These are phyloP conservation scores for Moricandia arvensis DNA, from an alignment of 345 rosid genomes.

Conservation along the genomic window DNA sequence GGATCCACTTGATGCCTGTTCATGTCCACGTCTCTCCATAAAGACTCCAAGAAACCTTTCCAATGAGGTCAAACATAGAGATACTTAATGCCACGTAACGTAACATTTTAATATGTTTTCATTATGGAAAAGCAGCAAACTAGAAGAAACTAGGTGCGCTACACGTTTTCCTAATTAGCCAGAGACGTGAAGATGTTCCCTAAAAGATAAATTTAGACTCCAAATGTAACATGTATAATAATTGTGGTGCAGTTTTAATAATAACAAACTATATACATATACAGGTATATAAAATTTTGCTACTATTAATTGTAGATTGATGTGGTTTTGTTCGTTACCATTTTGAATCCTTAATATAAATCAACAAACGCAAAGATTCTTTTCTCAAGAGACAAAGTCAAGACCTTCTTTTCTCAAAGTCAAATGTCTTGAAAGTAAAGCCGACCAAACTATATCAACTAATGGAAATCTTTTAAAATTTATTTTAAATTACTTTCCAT, in stretches of 20 bases:
- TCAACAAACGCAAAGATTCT: background rate
- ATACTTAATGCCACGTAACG: background rate
- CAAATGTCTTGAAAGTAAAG: slow-evolving; percentile 3
- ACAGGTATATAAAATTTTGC: too few relatives aligned
- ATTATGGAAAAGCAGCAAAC: background rate
- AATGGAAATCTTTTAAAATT: background rate
- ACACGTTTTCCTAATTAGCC: background rate
- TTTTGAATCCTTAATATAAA: background rate
- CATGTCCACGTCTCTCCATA: slow-evolving; percentile 94
- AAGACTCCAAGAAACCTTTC: slow-evolving; percentile 78
- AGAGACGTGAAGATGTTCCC: background rate
- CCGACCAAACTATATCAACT: background rate
- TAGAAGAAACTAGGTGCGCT: background rate
- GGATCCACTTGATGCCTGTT: slow-evolving; percentile 58
- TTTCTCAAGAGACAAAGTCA: background rate
- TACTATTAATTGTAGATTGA: too few relatives aligned
- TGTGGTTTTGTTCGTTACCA: too few relatives aligned
- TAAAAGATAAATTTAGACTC: too few relatives aligned
- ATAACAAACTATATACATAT: too few relatives aligned
- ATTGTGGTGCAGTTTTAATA: too few relatives aligned
- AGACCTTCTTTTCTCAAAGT: background rate
- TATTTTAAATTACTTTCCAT: background rate
- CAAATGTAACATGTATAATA: too few relatives aligned
- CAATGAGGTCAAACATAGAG: background rate
- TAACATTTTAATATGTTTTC: background rate